A percentile compares a stretch with the other conserved stretches of the same genome.
Conservation (phyloP, 805 yeast genomes). For the Kodamaea leandrae region DNA sequence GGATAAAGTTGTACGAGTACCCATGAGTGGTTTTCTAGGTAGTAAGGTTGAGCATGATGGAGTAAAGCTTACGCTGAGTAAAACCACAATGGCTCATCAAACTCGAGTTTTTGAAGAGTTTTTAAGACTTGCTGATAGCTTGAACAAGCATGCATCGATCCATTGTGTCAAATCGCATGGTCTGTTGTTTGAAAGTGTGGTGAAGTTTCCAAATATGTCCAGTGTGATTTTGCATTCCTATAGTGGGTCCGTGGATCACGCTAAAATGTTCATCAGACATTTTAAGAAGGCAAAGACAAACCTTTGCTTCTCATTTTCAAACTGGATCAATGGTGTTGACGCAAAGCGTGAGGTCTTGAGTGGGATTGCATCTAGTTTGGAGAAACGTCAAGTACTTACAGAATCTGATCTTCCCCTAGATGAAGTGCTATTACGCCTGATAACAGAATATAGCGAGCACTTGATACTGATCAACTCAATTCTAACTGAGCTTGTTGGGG, state of each 20-base stretch:
- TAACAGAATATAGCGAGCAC: conserved; percentile 20
- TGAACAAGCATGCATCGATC: conserved; percentile 57
- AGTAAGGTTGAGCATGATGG: conserved; percentile 16
- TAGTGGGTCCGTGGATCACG: conserved; percentile 77
- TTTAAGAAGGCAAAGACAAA: conserved; percentile 19
- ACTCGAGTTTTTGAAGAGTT: conserved; percentile 46
- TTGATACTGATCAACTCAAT: conserved; percentile 19
- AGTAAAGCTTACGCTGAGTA: conserved; percentile 41
- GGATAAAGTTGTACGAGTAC: conserved; percentile 73
- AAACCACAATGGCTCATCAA: conserved; percentile 70
- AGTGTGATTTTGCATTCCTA: conserved; percentile 76
- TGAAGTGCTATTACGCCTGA: conserved; percentile 11
- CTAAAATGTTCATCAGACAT: conserved; percentile 44
- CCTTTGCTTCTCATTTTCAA: conserved; percentile 54
- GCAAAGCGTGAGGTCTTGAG: conserved; percentile 23
- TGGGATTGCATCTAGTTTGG: conserved; percentile 18
- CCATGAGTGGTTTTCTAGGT: conserved; percentile 55
- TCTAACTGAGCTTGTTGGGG: background rate
- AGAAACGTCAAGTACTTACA: conserved; percentile 25
- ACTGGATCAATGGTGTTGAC: conserved; percentile 44
- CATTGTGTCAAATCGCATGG: conserved; percentile 88
- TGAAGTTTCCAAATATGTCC: conserved; percentile 21
- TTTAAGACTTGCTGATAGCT: conserved; percentile 51
- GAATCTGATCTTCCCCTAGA: conserved; percentile 41
- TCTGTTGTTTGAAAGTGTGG: conserved; percentile 45